These are phyloP conservation scores for Alloteropsis angusta DNA, from an alignment of 202 grass and related monocot genomes.

Conservation along the genomic window DNA sequence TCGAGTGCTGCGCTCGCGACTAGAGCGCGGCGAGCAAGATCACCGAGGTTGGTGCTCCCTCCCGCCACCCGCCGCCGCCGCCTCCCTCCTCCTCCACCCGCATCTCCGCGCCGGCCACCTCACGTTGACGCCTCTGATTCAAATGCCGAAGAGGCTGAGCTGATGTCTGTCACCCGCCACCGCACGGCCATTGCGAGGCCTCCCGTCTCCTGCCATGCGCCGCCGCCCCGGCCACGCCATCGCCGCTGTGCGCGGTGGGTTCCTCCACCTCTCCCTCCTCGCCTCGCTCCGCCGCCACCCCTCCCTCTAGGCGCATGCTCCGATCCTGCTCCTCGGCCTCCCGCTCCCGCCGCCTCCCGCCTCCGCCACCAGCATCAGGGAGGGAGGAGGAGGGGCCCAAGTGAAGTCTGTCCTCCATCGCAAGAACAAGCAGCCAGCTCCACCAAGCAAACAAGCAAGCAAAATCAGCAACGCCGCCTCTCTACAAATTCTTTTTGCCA, in stretches of 20 bases:
- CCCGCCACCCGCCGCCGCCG: too few species aligned
- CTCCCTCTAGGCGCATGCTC: conserved; percentile 33
- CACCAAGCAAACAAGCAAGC: too few species aligned
- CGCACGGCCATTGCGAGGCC: background rate
- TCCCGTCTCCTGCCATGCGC: conserved; percentile 10
- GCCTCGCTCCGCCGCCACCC: conserved; percentile 24
- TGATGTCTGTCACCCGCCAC: background rate
- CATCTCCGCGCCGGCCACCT: too few species aligned
- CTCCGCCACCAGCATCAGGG: conserved; percentile 44
- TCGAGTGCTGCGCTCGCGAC: conserved; percentile 39
- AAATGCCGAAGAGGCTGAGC: background rate
- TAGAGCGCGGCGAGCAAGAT: background rate
- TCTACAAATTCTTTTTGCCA: too few species aligned
- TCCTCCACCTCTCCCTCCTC: conserved; percentile 47
- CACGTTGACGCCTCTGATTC: background rate
- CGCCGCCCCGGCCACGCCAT: conserved; percentile 15
- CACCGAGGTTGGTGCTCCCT: too few species aligned
- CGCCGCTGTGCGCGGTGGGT: conserved; percentile 24
- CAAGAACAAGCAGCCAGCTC: too few species aligned
- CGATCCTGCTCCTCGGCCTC: conserved; percentile 28
- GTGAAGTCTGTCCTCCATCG: too few species aligned
- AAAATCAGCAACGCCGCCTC: too few species aligned
- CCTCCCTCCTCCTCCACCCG: too few species aligned
- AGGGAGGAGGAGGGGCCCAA: too few species aligned
- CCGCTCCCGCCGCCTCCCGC: conserved; percentile 31